Conservation (phyloP, 306 rosid genomes). For the Malus fusca region DNA sequence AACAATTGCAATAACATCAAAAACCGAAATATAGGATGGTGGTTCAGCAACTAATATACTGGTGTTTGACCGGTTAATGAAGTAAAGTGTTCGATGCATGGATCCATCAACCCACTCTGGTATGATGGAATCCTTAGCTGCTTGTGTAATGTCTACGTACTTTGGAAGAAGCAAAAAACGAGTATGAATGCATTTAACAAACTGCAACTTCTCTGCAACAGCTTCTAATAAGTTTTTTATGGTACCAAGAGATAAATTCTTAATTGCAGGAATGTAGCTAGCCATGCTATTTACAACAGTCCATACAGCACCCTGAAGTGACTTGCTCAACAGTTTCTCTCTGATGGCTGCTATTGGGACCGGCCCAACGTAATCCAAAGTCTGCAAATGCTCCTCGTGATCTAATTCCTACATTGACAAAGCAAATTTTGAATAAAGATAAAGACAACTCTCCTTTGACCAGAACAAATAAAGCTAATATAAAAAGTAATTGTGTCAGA, state of each 20-base stretch:
- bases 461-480: slow-evolving; percentile 4
- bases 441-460: not conserved
- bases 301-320: slow-evolving; percentile 80
- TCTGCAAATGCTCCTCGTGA: slow-evolving; percentile 46
- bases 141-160: slow-evolving; percentile 61
- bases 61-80: slow-evolving; percentile 54
- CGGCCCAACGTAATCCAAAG: slow-evolving; percentile 48
- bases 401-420: slow-evolving; percentile 64
- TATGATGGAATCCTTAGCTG: slow-evolving; percentile 47
- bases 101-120: slow-evolving; percentile 68
- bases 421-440: slow-evolving; percentile 16
- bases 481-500: slow-evolving; percentile 11
- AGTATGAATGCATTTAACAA: slow-evolving; percentile 70
- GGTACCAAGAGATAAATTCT: slow-evolving; percentile 36
- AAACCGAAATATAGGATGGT: slow-evolving; percentile 59
- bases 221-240: slow-evolving; percentile 43
- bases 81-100: slow-evolving; percentile 61
- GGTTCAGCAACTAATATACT: slow-evolving; percentile 81
- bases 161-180: slow-evolving; percentile 76
- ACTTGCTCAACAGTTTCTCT: slow-evolving; percentile 63
- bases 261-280: slow-evolving; percentile 50
- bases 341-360: slow-evolving; percentile 50
- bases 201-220: slow-evolving; percentile 71
- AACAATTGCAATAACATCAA: slow-evolving; percentile 73
- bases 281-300: slow-evolving; percentile 67